Evolutionary conservation across 1,139 yeast species (phyloP).

Genomic region (Hanseniaspora gamundiae): DNA sequence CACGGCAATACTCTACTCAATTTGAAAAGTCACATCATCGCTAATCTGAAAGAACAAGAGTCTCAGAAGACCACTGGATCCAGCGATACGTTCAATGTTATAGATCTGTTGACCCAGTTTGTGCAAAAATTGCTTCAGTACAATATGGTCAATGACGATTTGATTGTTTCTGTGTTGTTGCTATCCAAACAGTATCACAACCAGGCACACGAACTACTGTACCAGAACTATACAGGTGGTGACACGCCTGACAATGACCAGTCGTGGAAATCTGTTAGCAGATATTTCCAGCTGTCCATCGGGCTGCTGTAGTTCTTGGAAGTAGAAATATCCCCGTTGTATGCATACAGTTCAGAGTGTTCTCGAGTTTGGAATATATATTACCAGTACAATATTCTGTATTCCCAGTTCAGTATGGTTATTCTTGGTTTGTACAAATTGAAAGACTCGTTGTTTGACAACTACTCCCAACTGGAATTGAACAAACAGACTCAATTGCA

Average conservation of each 20-base stretch:
- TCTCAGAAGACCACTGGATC: not conserved
- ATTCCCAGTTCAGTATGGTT: constrained; percentile 1
- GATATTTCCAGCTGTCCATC: constrained; percentile 1
- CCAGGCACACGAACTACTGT: constrained; percentile 1
- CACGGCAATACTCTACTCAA: not conserved
- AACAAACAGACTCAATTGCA: not conserved
- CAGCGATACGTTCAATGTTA: not conserved
- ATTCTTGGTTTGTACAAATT: constrained; percentile 1
- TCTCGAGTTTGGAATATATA: not conserved
- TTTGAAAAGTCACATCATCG: not conserved
- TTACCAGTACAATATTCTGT: not conserved
- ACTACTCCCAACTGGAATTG: not conserved
- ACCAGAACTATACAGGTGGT: not conserved
- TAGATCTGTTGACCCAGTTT: not conserved
- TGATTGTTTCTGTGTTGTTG: not conserved
- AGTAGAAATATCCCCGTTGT: not conserved
- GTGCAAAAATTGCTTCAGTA: not conserved
- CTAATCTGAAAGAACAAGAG: no score
- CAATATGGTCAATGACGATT: not conserved
- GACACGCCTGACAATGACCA: not conserved
- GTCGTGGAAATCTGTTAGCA: not conserved
- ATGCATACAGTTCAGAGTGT: not conserved
- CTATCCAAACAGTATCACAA: constrained; percentile 1
- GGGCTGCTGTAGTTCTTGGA: not conserved
- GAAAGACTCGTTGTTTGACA: constrained; percentile 1